phyloP scores from a whole-genome alignment of 176 grass and related monocot species.

The Saccharum spontaneum region DNA sequence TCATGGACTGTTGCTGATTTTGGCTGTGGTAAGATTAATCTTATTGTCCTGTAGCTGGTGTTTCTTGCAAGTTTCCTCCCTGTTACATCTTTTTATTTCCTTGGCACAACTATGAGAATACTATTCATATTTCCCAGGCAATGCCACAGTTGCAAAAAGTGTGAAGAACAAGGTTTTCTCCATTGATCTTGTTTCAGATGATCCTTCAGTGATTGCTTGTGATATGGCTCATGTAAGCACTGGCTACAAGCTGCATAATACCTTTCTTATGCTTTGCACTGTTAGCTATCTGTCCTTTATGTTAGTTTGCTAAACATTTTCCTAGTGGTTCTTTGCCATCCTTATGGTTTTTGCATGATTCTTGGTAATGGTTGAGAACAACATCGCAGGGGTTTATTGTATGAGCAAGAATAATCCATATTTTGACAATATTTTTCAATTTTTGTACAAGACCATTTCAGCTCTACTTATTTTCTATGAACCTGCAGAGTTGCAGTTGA shows the following conservation, averaged over 20 bases:
- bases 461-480: not conserved
- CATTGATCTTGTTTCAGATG: slow-evolving; percentile 90
- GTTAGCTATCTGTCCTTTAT: not conserved
- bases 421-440: not conserved
- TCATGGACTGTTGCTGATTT: slow-evolving; percentile 93
- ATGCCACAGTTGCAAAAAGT: slow-evolving; percentile 78
- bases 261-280: not conserved
- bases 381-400: not conserved
- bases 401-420: not conserved
- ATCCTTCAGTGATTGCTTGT: slow-evolving; percentile 87
- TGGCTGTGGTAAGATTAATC: slow-evolving; percentile 79
- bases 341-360: not conserved
- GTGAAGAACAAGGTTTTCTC: slow-evolving; percentile 97
- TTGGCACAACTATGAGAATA: not conserved
- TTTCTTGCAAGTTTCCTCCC: not conserved
- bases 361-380: not conserved
- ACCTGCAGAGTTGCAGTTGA: not conserved
- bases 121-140: slow-evolving; percentile 49
- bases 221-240: slow-evolving; percentile 97
- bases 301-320: not conserved
- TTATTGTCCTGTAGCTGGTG: not conserved
- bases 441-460: not conserved
- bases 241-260: not conserved
- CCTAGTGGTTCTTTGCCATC: not conserved
- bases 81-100: slow-evolving; percentile 27